phyloP scores from a whole-genome alignment of 164 flowering plant genomes.

The Warburgia ugandensis region DNA sequence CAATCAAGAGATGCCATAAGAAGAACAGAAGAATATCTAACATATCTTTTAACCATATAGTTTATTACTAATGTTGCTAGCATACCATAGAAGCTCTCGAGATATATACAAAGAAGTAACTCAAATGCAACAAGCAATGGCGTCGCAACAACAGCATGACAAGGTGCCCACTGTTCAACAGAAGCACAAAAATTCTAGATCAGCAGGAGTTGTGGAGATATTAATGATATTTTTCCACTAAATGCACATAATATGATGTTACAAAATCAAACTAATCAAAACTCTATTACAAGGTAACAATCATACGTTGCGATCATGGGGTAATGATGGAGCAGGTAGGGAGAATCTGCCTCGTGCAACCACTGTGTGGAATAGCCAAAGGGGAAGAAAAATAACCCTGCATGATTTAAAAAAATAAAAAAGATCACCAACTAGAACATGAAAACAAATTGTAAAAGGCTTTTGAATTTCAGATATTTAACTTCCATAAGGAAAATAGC shows the following conservation, averaged over 20 bases:
- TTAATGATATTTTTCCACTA: slow-evolving; percentile 1
- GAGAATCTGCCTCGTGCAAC: slow-evolving; percentile 93
- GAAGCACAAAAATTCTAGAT: slow-evolving; percentile 9
- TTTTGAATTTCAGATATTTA: no score
- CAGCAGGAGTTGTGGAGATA: no score
- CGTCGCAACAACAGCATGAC: slow-evolving; percentile 80
- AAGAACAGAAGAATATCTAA: no score
- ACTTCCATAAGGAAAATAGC: no score
- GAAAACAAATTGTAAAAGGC: no score
- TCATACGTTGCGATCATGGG: slow-evolving; percentile 83
- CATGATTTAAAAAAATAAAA: slow-evolving; percentile 12
- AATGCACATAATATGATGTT: slow-evolving; percentile 1
- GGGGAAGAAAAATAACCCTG: slow-evolving; percentile 70
- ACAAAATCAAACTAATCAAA: neutral
- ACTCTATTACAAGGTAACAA: neutral
- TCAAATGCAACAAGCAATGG: slow-evolving; percentile 88
- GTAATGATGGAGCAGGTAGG: slow-evolving; percentile 80
- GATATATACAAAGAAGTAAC: slow-evolving; percentile 81
- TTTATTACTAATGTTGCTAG: no score
- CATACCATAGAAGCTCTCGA: slow-evolving; percentile 73
- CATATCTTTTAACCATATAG: no score
- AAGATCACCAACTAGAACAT: neutral
- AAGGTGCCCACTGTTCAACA: slow-evolving; percentile 92
- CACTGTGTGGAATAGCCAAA: slow-evolving; percentile 80
- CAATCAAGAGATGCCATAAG: no score